Conservation (phyloP, 768 basidiomycete species). For the Pleurotus eryngii region DNA sequence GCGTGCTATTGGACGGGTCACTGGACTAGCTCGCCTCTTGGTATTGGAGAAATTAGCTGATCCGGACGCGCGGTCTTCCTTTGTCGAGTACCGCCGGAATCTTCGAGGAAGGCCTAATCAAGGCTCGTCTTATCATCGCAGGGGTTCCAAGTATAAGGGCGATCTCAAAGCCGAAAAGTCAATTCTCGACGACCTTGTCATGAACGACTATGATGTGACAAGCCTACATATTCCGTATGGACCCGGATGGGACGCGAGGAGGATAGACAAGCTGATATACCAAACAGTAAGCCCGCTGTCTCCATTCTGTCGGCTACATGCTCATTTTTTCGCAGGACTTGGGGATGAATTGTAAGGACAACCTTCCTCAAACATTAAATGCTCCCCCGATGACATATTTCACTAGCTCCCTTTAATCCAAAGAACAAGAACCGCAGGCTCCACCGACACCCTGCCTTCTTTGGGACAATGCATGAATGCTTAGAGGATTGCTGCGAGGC, state of each 20-base stretch:
- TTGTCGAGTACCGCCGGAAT: slow-evolving; percentile 43
- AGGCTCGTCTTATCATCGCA: slow-evolving; percentile 22
- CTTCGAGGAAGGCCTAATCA: slow-evolving; percentile 48
- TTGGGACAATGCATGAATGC: slow-evolving; percentile 54
- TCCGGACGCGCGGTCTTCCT: slow-evolving; percentile 39
- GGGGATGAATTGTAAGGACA: slow-evolving; percentile 51
- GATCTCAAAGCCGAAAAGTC: slow-evolving; percentile 47
- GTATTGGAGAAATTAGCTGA: slow-evolving; percentile 57
- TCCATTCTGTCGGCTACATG: not conserved
- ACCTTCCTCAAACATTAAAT: too few species aligned
- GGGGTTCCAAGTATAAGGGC: slow-evolving; percentile 44
- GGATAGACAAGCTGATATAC: slow-evolving; percentile 55
- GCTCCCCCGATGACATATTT: not conserved
- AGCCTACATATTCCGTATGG: slow-evolving; percentile 61
- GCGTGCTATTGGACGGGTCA: slow-evolving; percentile 51
- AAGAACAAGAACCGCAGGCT: slow-evolving; percentile 58
- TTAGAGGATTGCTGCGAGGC: slow-evolving; percentile 65
- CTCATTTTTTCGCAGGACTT: slow-evolving; percentile 39
- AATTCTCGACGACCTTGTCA: slow-evolving; percentile 40
- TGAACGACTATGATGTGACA: slow-evolving; percentile 55
- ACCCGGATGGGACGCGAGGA: slow-evolving; percentile 52
- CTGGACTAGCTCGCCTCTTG: slow-evolving; percentile 59
- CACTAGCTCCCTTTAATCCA: slow-evolving; percentile 55
- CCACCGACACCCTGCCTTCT: slow-evolving; percentile 64
- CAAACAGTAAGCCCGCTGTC: slow-evolving; percentile 38